Conservation (phyloP, 192 early-diverging fungal species). For the Geosiphon pyriformis region DNA sequence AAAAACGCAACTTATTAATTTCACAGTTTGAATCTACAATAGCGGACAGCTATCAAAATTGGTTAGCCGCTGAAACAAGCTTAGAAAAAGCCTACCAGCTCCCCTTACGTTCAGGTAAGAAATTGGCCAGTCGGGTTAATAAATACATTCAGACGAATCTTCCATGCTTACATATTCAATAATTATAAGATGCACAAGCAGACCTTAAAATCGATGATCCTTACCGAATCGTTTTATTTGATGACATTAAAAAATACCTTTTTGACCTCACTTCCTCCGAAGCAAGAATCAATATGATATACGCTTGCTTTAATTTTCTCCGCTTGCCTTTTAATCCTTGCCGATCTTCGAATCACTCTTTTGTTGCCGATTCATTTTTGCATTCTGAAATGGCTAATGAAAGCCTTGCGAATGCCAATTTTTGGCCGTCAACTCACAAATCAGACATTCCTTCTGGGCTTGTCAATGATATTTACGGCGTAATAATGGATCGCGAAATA, state of each 20-base stretch:
- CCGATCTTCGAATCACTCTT: constrained; percentile 22
- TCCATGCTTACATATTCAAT: background rate
- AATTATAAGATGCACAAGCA: background rate
- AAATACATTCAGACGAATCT: too few relatives aligned
- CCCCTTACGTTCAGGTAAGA: constrained; percentile 11
- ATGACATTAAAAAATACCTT: constrained; percentile 44
- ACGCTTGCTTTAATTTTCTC: constrained; percentile 44
- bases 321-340: constrained; percentile 42
- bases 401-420: constrained; percentile 5
- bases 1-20: background rate
- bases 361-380: constrained; percentile 15
- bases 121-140: too few relatives aligned
- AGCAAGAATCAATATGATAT: constrained; percentile 37
- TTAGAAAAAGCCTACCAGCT: constrained; percentile 15
- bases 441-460: background rate
- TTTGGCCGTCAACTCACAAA: background rate
- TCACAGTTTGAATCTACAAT: background rate
- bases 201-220: constrained; percentile 45
- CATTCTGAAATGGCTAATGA: constrained; percentile 5
- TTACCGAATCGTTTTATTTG: constrained; percentile 46
- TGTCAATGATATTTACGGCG: constrained; percentile 25
- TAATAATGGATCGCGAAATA: constrained; percentile 34
- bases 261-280: constrained; percentile 38
- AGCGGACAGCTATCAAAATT: constrained; percentile 13
- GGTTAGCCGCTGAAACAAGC: constrained; percentile 31